Percentiles rank a stretch among this genome's conserved stretches.
These are phyloP conservation scores for Ustulina deusta DNA, from an alignment of 2,329 filamentous ascomycete species.

Conservation along the genomic window DNA sequence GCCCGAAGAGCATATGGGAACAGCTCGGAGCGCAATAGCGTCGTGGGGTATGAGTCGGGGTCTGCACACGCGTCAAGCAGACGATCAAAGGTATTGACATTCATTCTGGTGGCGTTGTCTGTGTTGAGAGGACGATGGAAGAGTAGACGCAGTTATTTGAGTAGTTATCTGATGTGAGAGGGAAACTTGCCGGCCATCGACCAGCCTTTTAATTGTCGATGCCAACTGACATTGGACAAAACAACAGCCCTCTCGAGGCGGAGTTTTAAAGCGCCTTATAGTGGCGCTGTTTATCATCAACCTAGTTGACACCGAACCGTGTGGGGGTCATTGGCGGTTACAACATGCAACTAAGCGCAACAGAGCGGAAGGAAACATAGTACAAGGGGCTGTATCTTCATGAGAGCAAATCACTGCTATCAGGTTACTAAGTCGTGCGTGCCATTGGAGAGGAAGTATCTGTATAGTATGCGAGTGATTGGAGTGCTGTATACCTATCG, in stretches of 20 bases:
- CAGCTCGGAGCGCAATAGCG: neutral
- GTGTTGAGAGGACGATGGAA: neutral
- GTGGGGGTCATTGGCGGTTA: neutral
- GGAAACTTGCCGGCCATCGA: neutral
- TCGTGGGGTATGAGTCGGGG: constrained; percentile 21
- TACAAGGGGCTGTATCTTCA: neutral
- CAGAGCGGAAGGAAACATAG: neutral
- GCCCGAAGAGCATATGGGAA: constrained; percentile 7
- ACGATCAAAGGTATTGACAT: neutral
- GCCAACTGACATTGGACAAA: neutral
- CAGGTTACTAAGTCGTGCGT: neutral
- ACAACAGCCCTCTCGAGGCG: neutral
- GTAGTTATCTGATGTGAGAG: neutral
- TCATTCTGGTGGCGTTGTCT: neutral
- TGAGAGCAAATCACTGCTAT: neutral
- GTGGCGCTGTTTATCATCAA: constrained; percentile 3
- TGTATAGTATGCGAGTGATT: too few species aligned
- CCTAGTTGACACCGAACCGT: neutral
- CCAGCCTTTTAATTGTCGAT: neutral
- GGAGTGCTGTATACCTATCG: too few species aligned
- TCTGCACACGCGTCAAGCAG: constrained; percentile 15
- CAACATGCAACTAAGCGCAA: neutral
- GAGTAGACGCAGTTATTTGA: neutral
- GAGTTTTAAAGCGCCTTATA: neutral
- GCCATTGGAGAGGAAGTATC: neutral